A percentile compares a stretch with the other conserved stretches of the same genome.
Evolutionary conservation across 2,329 filamentous ascomycete genomes (phyloP).

Genomic region (Fusarium solani-melongenae): DNA sequence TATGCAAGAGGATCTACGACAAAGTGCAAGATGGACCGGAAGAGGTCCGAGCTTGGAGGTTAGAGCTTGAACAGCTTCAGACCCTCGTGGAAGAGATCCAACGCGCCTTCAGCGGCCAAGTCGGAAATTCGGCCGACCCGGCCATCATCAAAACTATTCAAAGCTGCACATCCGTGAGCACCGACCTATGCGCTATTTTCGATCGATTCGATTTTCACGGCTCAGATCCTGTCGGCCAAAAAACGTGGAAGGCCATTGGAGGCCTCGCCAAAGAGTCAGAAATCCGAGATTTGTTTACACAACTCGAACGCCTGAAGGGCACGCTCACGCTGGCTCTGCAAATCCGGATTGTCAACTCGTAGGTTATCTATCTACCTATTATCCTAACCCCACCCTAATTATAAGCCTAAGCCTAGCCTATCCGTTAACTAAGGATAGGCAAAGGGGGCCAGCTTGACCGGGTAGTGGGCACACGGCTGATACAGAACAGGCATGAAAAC

Average conservation of each 20-base stretch:
- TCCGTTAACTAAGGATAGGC: not conserved
- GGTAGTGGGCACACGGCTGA: not conserved
- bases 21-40: constrained; percentile 5
- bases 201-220: not conserved
- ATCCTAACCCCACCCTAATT: not conserved
- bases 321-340: not conserved
- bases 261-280: constrained; percentile 8
- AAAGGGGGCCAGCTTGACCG: not conserved
- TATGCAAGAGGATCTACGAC: constrained; percentile 6
- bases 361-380: not conserved
- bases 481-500: not conserved
- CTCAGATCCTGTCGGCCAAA: not conserved
- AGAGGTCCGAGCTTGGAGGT: not conserved
- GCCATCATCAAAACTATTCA: not conserved
- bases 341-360: not conserved
- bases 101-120: not conserved
- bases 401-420: not conserved
- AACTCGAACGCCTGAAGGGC: constrained; percentile 4
- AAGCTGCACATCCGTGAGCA: not conserved
- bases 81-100: not conserved
- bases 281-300: not conserved
- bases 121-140: too few relatives aligned
- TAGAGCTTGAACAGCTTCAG: constrained; percentile 3
- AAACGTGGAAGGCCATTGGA: constrained; percentile 18
- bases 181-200: not conserved